Conservation (phyloP, 805 yeast species). For the Kuraishia cidri region DNA sequence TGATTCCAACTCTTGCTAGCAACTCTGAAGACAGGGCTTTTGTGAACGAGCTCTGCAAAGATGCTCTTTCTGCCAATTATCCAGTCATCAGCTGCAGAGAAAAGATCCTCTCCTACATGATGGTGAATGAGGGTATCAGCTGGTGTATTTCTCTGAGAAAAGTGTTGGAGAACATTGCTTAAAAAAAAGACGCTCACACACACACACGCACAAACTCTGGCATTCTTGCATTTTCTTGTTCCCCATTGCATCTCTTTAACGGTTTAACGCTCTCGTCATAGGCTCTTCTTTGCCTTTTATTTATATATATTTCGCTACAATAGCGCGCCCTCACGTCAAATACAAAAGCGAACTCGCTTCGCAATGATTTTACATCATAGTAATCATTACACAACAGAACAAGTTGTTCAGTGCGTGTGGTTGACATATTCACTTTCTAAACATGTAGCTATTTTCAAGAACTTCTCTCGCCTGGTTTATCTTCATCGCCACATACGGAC, state of each 20-base stretch:
- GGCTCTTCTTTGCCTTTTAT: no score
- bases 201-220: no score
- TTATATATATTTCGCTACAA: no score
- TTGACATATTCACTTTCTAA: constrained; percentile 12
- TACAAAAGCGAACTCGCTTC: background rate
- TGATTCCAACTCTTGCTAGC: constrained; percentile 15
- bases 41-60: constrained; percentile 14
- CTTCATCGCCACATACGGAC: constrained; percentile 73
- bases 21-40: constrained; percentile 12
- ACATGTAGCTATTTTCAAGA: constrained; percentile 53
- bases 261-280: no score
- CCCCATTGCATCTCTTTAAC: no score
- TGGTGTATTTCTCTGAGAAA: constrained; percentile 69
- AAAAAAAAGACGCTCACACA: no score
- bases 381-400: no score
- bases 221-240: no score
- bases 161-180: constrained; percentile 28
- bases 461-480: constrained; percentile 81
- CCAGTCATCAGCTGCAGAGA: constrained; percentile 1
- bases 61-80: no score
- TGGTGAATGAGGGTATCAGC: constrained; percentile 42
- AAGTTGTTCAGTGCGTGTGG: background rate
- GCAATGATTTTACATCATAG: background rate
- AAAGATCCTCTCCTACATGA: constrained; percentile 40
- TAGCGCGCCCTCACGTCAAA: no score